Evolutionary conservation across 2,329 filamentous ascomycete genomes (phyloP).

Genomic region (Podosphaera aphanis): DNA sequence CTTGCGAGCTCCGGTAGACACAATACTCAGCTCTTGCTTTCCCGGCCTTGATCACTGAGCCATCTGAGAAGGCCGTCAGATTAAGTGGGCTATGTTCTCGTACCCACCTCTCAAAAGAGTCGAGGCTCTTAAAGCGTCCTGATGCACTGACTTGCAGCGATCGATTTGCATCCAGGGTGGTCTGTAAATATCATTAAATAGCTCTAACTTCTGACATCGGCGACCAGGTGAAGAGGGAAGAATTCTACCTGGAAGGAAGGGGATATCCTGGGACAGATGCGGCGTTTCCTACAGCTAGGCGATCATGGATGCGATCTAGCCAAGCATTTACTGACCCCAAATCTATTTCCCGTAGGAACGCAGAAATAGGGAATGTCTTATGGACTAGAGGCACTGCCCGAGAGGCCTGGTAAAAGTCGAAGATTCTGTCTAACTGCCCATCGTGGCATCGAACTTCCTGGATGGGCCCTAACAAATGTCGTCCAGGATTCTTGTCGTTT

Average conservation of each 20-base stretch:
- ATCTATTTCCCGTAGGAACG: not conserved
- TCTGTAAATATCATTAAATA: not conserved
- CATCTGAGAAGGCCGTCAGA: not conserved
- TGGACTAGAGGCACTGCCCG: not conserved
- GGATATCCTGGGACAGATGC: not conserved
- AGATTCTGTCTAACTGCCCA: not conserved
- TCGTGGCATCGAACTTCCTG: not conserved
- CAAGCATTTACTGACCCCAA: not conserved
- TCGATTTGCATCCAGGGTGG: not conserved
- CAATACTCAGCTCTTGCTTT: not conserved
- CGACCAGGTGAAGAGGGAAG: not conserved
- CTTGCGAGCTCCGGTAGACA: not conserved
- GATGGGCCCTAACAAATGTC: not conserved
- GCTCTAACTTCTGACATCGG: not conserved
- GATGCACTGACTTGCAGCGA: not conserved
- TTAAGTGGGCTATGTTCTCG: not conserved
- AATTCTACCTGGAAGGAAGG: not conserved
- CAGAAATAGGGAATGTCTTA: not conserved
- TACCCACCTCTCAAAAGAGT: not conserved
- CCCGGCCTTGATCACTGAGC: not conserved
- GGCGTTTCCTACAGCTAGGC: not conserved
- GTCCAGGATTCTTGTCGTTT: not conserved
- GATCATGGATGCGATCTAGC: not conserved
- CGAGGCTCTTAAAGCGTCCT: not conserved
- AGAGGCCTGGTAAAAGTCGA: not conserved